Evolutionary conservation across 148 eudicot genomes (phyloP), one percentile per base, ranked within the genome.

Genomic region (Spergularia marina): DNA sequence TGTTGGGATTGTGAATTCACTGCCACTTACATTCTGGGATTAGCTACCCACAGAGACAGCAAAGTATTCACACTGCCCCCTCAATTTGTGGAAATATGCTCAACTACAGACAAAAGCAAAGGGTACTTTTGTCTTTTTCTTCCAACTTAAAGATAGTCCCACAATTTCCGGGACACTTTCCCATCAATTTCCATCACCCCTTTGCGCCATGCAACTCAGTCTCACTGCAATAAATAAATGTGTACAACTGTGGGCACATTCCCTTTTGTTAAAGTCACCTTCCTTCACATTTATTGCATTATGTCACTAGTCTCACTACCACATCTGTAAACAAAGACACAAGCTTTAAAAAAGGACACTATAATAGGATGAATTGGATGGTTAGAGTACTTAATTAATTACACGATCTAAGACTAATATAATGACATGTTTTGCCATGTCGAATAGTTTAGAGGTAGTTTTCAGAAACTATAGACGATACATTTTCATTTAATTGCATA

Each of bases 81-180:
- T 30, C 2, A 30, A 0, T 30, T 30, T 30, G 36, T 40, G 40
- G 20, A 61, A 10, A 6, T 47, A 74, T 12, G 47, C 3, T 6
- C 18, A 30, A 52, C 36, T 15, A 51, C 52, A 40, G 68, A 68
- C 74, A 79, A 23, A 4, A 70, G 39, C 30, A 65, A 70, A 65
- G 76, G 67, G 66, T 14, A 80, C 44, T 12, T 63, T 17, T 68
- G 79, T 36, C 74, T 71, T 71, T 71, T 34, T 6, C 7, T 2
- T 11, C 10, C 7, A 30, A 76, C 54, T 18, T 59, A 40, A 23
- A 49, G 20, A 62, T 10, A n/a, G 54, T 12, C 65, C 83, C 83
- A 25, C 51, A 65, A 75, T 68, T 77, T 59, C 58, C 73, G 83
- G 68, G 80, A 34, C 56, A 16, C 63, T 20, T 61, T 74, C 23